phyloP scores from a whole-genome alignment of 2,329 filamentous ascomycete species.

The Microsporum audouinii region DNA sequence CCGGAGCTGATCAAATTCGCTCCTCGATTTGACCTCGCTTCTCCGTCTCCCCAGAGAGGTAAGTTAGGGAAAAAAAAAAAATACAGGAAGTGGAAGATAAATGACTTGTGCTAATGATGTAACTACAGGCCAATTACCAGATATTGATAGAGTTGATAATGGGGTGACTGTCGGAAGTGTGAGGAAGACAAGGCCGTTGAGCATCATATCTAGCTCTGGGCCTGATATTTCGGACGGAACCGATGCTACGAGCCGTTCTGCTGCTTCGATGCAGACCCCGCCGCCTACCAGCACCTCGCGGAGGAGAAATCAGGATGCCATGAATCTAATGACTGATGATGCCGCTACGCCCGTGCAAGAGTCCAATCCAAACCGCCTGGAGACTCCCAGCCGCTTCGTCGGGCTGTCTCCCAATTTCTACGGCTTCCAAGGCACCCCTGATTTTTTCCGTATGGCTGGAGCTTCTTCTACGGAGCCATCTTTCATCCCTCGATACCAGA shows the following conservation, averaged over 20 bases:
- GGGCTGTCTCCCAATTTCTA: conserved; percentile 40
- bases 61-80: background rate
- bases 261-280: conserved; percentile 48
- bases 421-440: conserved; percentile 47
- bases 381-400: conserved; percentile 36
- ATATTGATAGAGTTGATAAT: background rate
- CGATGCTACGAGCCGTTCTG: conserved; percentile 29
- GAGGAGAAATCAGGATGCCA: conserved; percentile 31
- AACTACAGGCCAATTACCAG: background rate
- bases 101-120: background rate
- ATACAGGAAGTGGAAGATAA: too few species aligned
- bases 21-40: conserved; percentile 27
- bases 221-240: conserved; percentile 26
- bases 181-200: conserved; percentile 5
- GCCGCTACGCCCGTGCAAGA: conserved; percentile 10
- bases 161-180: background rate
- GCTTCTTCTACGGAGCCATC: conserved; percentile 43
- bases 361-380: conserved; percentile 25
- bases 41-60: conserved; percentile 16
- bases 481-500: conserved; percentile 43
- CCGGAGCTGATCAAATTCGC: conserved; percentile 35
- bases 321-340: conserved; percentile 10
- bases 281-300: conserved; percentile 49
- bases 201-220: conserved; percentile 15
- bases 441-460: conserved; percentile 43